A percentile compares a stretch with the other conserved stretches of the same genome.
Evolutionary conservation across 2,329 filamentous ascomycete species (phyloP).

Genomic region (Microdochium trichocladiopsis): DNA sequence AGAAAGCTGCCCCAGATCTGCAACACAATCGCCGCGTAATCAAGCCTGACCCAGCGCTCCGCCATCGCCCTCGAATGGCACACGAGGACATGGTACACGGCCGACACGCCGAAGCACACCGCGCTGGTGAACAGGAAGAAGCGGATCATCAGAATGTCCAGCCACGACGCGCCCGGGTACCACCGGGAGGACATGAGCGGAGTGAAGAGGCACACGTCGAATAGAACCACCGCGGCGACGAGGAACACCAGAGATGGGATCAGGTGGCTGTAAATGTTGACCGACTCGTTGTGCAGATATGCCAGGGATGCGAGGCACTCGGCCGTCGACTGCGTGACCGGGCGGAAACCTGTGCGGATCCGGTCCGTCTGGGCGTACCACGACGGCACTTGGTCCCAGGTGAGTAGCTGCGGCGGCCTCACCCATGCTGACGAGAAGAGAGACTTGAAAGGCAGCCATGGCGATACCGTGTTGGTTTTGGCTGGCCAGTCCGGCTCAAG

Average conservation of each 20-base stretch:
- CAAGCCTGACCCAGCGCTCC: constrained; percentile 27
- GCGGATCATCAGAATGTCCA: constrained; percentile 29
- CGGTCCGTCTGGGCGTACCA: constrained; percentile 35
- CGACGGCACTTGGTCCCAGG: constrained; percentile 24
- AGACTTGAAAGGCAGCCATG: not conserved
- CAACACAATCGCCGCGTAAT: constrained; percentile 28
- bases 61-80: constrained; percentile 27
- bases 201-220: constrained; percentile 15
- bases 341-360: constrained; percentile 34
- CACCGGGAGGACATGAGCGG: not conserved
- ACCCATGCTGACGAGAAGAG: too few relatives aligned
- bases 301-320: constrained; percentile 30
- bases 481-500: not conserved
- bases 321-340: constrained; percentile 25
- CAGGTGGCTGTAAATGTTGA: constrained; percentile 37
- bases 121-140: constrained; percentile 27
- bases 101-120: constrained; percentile 27
- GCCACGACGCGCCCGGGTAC: constrained; percentile 3
- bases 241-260: constrained; percentile 30
- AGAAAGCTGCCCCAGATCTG: constrained; percentile 29
- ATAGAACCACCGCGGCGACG: constrained; percentile 19
- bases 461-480: not conserved
- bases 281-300: constrained; percentile 34
- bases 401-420: constrained; percentile 7
- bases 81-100: constrained; percentile 30